Conservation (phyloP, 495 filamentous ascomycete species). For the Hypoxylon rickii region DNA sequence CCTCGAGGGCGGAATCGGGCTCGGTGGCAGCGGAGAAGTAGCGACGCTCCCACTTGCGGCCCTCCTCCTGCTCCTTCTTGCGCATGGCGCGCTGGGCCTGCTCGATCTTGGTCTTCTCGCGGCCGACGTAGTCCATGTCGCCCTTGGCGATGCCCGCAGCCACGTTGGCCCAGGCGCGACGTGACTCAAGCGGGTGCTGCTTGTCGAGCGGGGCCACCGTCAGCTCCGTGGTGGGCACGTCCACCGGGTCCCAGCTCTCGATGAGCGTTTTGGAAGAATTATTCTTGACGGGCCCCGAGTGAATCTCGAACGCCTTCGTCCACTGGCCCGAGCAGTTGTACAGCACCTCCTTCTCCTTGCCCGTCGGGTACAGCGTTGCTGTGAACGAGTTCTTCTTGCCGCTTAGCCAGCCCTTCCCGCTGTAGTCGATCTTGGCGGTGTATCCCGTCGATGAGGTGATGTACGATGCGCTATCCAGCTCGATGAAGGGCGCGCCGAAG, state of each 20-base stretch:
- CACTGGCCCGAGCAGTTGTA: constrained; percentile 91
- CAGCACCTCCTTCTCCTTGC: constrained; percentile 77
- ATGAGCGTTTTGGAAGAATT: constrained; percentile 55
- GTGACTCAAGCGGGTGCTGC: constrained; percentile 86
- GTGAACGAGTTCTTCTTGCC: constrained; percentile 94
- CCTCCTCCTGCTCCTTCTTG: constrained; percentile 76
- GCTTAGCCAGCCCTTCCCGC: constrained; percentile 87
- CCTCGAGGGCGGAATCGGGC: constrained; percentile 60
- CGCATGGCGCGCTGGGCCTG: constrained; percentile 85
- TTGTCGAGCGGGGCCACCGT: constrained; percentile 73
- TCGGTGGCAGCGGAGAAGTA: constrained; percentile 71
- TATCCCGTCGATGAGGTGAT: constrained; percentile 87
- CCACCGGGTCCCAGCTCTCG: constrained; percentile 70
- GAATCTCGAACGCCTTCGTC: constrained; percentile 82
- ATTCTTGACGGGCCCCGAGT: constrained; percentile 70
- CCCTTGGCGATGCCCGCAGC: constrained; percentile 75
- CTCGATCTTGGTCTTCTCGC: constrained; percentile 88
- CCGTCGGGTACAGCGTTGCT: constrained; percentile 74
- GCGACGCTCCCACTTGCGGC: constrained; percentile 78
- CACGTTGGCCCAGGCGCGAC: constrained; percentile 87
- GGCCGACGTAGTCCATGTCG: constrained; percentile 79
- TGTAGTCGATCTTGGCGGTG: constrained; percentile 91
- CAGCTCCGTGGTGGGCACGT: constrained; percentile 66
- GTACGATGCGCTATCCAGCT: constrained; percentile 79
- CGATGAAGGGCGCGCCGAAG: constrained; percentile 87